These are phyloP conservation scores for Tetragonia tetragonoides DNA, from an alignment of 148 eudicot species.

Conservation along the genomic window DNA sequence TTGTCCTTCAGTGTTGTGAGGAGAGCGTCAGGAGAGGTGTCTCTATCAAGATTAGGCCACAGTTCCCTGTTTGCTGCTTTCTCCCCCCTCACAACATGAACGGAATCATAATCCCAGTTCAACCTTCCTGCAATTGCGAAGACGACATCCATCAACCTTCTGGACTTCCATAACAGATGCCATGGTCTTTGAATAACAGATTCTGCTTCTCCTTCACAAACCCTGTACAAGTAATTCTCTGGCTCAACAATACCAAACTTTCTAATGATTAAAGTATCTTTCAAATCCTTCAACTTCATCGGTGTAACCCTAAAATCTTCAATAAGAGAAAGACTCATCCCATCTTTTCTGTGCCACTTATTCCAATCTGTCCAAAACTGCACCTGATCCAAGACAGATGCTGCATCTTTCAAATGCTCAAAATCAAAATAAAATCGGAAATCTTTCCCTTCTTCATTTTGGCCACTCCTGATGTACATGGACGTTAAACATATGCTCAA, in stretches of 20 bases:
- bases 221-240: slow-evolving; percentile 92
- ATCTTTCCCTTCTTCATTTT: slow-evolving; percentile 87
- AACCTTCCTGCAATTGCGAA: slow-evolving; percentile 66
- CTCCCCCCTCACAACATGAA: slow-evolving; percentile 85
- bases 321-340: slow-evolving; percentile 52
- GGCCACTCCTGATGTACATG: slow-evolving; percentile 61
- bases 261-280: slow-evolving; percentile 72
- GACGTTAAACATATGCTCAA: slow-evolving; percentile 70
- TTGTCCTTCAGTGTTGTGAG: slow-evolving; percentile 51
- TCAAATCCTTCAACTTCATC: slow-evolving; percentile 56
- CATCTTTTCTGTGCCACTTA: slow-evolving; percentile 65
- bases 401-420: slow-evolving; percentile 84
- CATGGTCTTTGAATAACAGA: slow-evolving; percentile 84
- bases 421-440: slow-evolving; percentile 90
- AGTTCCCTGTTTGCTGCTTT: slow-evolving; percentile 67
- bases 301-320: slow-evolving; percentile 78
- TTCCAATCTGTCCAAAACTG: slow-evolving; percentile 87
- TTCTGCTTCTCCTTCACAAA: slow-evolving; percentile 92
- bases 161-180: slow-evolving; percentile 87
- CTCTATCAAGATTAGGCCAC: slow-evolving; percentile 88
- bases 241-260: slow-evolving; percentile 87
- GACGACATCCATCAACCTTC: slow-evolving; percentile 81
- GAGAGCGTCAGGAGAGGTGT: slow-evolving; percentile 76
- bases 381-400: slow-evolving; percentile 72
- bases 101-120: slow-evolving; percentile 91